Evolutionary conservation across 176 grass and related monocot genomes (phyloP).

Genomic region (Rhynchospora tenuis): DNA sequence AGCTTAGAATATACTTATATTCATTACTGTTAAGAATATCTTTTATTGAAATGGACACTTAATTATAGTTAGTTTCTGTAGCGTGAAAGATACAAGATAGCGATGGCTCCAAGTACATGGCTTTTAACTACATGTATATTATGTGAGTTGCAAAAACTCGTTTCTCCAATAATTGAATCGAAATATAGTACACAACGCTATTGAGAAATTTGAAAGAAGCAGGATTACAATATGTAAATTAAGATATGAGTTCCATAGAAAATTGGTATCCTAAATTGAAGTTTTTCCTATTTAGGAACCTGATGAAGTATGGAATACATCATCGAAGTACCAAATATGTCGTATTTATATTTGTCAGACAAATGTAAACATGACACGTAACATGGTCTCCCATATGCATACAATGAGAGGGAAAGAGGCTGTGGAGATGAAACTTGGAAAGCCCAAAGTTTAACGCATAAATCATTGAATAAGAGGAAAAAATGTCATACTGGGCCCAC

Average conservation of each 20-base stretch:
- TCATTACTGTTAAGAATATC: neutral
- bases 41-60: neutral
- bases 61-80: neutral
- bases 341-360: neutral
- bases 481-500: neutral
- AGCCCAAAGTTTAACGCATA: neutral
- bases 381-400: neutral
- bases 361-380: conserved; percentile 20
- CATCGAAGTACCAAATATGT: neutral
- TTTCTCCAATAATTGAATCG: neutral
- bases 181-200: too few species aligned
- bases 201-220: neutral
- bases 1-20: neutral
- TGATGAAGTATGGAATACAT: neutral
- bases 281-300: neutral
- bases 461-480: conserved; percentile 7
- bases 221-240: neutral
- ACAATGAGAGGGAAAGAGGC: neutral
- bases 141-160: neutral
- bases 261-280: neutral
- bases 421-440: neutral
- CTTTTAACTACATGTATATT: neutral
- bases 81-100: neutral
- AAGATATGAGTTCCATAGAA: neutral
- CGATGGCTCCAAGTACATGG: neutral